Evolutionary conservation across 1,284 basidiomycete species (phyloP).

Genomic region (Trichosporon faecale): DNA sequence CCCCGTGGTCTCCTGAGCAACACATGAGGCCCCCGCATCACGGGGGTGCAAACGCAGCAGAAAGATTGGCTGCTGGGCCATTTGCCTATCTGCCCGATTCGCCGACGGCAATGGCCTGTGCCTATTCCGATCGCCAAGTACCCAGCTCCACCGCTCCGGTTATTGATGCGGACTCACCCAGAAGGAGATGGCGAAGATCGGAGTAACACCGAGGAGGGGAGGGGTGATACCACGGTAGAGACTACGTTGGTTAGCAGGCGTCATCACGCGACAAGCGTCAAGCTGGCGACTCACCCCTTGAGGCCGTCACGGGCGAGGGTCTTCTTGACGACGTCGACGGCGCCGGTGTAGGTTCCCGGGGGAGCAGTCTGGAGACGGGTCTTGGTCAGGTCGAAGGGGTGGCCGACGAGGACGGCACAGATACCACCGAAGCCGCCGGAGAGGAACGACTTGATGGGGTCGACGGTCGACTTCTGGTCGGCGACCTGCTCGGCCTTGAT

Average conservation of each 20-base stretch:
- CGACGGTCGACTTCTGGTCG: conserved; percentile 38
- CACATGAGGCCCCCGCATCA: conserved; percentile 2
- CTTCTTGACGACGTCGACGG: conserved; percentile 89
- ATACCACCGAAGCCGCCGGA: conserved; percentile 86
- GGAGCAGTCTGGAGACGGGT: conserved; percentile 91
- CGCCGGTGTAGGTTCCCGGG: conserved; percentile 86
- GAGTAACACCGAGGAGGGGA: conserved; percentile 92
- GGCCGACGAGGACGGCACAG: conserved; percentile 61
- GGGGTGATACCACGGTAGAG: conserved; percentile 96
- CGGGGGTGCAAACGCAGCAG: neutral
- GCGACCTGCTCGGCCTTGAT: conserved; percentile 29
- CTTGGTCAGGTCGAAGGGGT: conserved; percentile 97
- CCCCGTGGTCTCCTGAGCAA: neutral
- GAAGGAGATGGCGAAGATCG: conserved; percentile 97
- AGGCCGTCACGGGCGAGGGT: conserved; percentile 84
- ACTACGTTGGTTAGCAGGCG: conserved; percentile 52
- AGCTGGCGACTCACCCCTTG: conserved; percentile 63
- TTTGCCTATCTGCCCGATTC: conserved; percentile 9
- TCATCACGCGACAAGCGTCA: neutral
- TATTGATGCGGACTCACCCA: conserved; percentile 65
- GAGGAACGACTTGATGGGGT: conserved; percentile 71
- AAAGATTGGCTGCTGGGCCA: neutral
- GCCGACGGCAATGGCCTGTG: neutral
- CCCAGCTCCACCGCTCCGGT: neutral
- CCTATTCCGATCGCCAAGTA: neutral